Conservation (phyloP, 139 green algal species). For the Medakamo hakoo region DNA sequence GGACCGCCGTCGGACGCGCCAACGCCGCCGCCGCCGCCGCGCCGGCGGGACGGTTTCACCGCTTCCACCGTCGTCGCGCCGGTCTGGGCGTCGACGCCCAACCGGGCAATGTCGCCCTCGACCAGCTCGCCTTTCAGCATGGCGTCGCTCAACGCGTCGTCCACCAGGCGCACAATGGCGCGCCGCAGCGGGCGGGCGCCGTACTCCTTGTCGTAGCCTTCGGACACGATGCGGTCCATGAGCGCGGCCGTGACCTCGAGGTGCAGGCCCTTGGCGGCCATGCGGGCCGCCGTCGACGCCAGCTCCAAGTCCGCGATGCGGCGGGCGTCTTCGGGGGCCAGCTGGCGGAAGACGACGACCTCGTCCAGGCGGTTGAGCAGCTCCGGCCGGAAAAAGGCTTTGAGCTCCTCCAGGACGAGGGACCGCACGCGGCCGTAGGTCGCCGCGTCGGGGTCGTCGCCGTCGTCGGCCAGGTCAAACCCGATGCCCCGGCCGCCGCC, state of each 20-base stretch:
- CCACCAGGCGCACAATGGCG: slow-evolving; percentile 29
- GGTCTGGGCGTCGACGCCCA: slow-evolving; percentile 14
- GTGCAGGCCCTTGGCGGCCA: slow-evolving; percentile 21
- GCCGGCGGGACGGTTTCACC: too few species aligned
- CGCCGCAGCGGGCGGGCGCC: slow-evolving; percentile 40
- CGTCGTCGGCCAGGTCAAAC: slow-evolving; percentile 28
- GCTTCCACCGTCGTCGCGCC: too few species aligned
- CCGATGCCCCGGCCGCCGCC: slow-evolving; percentile 37
- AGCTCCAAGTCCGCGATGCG: slow-evolving; percentile 54
- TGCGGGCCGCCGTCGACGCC: slow-evolving; percentile 25
- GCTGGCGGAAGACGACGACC: slow-evolving; percentile 64
- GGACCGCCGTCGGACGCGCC: too few species aligned
- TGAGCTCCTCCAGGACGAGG: slow-evolving; percentile 66
- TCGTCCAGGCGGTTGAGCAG: slow-evolving; percentile 73
- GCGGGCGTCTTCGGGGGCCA: slow-evolving; percentile 32
- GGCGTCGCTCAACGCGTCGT: slow-evolving; percentile 46
- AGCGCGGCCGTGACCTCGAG: slow-evolving; percentile 23
- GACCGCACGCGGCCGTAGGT: slow-evolving; percentile 35
- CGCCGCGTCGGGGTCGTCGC: slow-evolving; percentile 14
- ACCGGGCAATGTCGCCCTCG: slow-evolving; percentile 7
- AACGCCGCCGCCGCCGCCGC: too few species aligned
- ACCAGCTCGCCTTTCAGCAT: slow-evolving; percentile 30
- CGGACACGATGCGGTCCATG: slow-evolving; percentile 35
- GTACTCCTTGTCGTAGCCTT: slow-evolving; percentile 46
- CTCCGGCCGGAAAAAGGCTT: slow-evolving; percentile 61